These are phyloP conservation scores for Penicillium hordei DNA, from an alignment of 2,329 filamentous ascomycete genomes.

Conservation along the genomic window DNA sequence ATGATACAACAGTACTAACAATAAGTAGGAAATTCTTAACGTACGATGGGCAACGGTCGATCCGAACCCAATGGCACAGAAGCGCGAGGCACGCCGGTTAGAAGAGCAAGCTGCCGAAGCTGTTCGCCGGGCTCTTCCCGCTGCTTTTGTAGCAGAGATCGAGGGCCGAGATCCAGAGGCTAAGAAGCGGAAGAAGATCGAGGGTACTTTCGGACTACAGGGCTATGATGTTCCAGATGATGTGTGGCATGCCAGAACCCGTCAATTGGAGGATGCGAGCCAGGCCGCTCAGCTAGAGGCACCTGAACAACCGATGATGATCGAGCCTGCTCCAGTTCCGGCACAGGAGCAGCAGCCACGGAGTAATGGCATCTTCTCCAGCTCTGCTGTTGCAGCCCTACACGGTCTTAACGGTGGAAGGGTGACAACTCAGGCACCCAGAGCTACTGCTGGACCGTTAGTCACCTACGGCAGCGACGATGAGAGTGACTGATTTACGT, in stretches of 20 bases:
- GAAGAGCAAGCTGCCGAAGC: constrained; percentile 97
- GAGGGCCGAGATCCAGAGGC: constrained; percentile 88
- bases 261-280: constrained; percentile 65
- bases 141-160: constrained; percentile 87
- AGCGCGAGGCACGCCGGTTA: constrained; percentile 80
- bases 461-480: constrained; percentile 91
- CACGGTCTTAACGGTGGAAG: constrained; percentile 53
- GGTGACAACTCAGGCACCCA: constrained; percentile 44
- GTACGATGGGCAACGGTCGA: constrained; percentile 97
- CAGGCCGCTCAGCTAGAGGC: constrained; percentile 59
- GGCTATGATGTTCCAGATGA: constrained; percentile 94
- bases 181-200: constrained; percentile 82
- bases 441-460: constrained; percentile 62
- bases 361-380: constrained; percentile 71
- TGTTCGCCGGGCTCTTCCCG: constrained; percentile 80
- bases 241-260: constrained; percentile 83
- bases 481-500: constrained; percentile 60
- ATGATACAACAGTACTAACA: neutral
- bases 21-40: constrained; percentile 75
- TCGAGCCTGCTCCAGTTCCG: constrained; percentile 47
- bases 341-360: constrained; percentile 30
- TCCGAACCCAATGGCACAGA: constrained; percentile 92
- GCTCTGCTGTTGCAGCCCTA: constrained; percentile 76
- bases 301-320: constrained; percentile 45
- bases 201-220: constrained; percentile 82